Evolutionary conservation across 148 eudicot genomes (phyloP), one percentile per base, ranked within the genome.

Genomic region (Rhododendron mucronatum): DNA sequence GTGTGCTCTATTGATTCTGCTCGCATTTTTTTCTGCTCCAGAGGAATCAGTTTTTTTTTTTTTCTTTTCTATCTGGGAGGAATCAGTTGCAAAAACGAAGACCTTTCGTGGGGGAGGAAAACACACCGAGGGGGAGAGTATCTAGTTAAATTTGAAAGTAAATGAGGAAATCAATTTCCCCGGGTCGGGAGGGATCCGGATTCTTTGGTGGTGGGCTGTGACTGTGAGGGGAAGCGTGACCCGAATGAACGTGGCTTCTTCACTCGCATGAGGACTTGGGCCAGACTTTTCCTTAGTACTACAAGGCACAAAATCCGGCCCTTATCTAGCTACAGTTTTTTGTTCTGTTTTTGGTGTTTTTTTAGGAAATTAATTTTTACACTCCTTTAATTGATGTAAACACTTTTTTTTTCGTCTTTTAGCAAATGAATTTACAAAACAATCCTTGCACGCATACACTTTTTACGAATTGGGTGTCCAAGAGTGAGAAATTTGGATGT

Each of bases 1-100:
- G 59, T n/a, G 10, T 33, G 77, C 33, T 85, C 85, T 35, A 78
- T 82, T 3, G 78, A 39, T 73, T 82, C 88, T 55, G 28, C 82
- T n/a, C 20, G 7, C 76, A 71, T 71, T 71, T 67, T 67, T 51
- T 71, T 71, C 76, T 26, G 75, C 37, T 69, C 37, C 75, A 12
- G 14, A 69, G 35, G 75, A 28, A 69, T 26, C 15, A n/a, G 33
- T 0, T 30, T 30, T 30, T 30, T 30, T 48, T 48, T 48, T 7
- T 21, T 0, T 10, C n/a, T n/a, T n/a, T n/a, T n/a, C n/a, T n/a
- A 6, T 23, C 4, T 63, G 71, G 35, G 13, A 69, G 16, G 75
- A 28, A 69, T 26, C 35, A 12, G 21, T 65, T 67, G 45, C 37
- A 10, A 11, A 67, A 35, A 7, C 35, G 33, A 65, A 12, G 69